A percentile compares a stretch with the other conserved stretches of the same genome.
phyloP scores from a whole-genome alignment of 2,329 filamentous ascomycete species.

The Colletotrichum somersetense region DNA sequence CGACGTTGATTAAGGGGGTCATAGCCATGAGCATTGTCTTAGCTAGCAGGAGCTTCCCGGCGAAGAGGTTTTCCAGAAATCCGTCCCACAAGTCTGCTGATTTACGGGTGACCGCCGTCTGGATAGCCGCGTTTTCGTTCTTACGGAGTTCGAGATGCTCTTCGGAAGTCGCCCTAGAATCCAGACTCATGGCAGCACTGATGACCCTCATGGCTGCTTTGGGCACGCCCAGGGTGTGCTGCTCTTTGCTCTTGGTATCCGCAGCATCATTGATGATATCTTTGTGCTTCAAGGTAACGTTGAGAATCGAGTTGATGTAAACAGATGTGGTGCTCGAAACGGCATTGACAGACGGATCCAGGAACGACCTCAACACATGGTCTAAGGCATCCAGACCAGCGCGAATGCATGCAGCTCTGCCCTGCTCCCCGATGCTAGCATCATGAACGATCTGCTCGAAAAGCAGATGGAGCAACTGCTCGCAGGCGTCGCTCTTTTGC shows the following conservation, averaged over 20 bases:
- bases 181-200: conserved; percentile 66
- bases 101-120: conserved; percentile 75
- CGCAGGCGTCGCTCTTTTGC: conserved; percentile 83
- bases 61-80: conserved; percentile 76
- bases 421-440: conserved; percentile 65
- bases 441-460: conserved; percentile 74
- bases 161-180: conserved; percentile 58
- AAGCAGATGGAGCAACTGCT: conserved; percentile 81
- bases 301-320: conserved; percentile 74
- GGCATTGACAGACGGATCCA: conserved; percentile 55
- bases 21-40: conserved; percentile 79
- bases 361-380: conserved; percentile 69
- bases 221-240: conserved; percentile 59
- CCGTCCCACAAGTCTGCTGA: conserved; percentile 84
- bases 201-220: conserved; percentile 62
- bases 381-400: conserved; percentile 73
- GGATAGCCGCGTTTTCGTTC: conserved; percentile 59
- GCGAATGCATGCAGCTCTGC: conserved; percentile 71
- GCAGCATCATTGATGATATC: conserved; percentile 69
- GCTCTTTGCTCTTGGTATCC: conserved; percentile 48
- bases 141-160: conserved; percentile 49
- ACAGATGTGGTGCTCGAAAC: conserved; percentile 67
- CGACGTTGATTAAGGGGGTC: conserved; percentile 78
- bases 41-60: conserved; percentile 78
- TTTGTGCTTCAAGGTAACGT: conserved; percentile 73